Conservation (phyloP, 2,329 filamentous ascomycete species). For the Leptoxyphium fumago region DNA sequence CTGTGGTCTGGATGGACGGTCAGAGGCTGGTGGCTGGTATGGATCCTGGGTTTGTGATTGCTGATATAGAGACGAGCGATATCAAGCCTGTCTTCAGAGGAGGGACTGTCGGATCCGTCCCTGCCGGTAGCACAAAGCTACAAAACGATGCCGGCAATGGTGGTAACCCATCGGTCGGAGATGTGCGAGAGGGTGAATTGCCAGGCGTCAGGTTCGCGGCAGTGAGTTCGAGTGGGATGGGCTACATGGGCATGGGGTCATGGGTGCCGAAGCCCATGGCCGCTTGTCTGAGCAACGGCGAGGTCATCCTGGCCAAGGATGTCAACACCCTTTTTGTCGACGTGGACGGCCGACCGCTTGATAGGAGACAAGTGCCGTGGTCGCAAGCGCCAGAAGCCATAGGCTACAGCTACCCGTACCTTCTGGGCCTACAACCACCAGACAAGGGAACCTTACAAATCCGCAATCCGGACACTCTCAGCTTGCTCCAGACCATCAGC, state of each 20-base stretch:
- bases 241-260: conserved; percentile 87
- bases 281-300: conserved; percentile 63
- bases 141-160: background rate
- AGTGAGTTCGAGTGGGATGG: conserved; percentile 75
- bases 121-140: background rate
- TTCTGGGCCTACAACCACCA: conserved; percentile 71
- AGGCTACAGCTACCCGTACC: conserved; percentile 93
- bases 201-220: conserved; percentile 58
- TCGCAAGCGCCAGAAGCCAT: conserved; percentile 72
- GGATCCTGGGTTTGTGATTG: conserved; percentile 79
- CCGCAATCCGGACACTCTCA: conserved; percentile 80
- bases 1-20: conserved; percentile 78
- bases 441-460: conserved; percentile 78
- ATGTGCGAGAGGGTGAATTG: conserved; percentile 42
- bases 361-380: conserved; percentile 88
- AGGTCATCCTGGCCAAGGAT: conserved; percentile 91
- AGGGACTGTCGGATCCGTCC: background rate
- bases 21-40: conserved; percentile 80
- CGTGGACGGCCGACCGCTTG: conserved; percentile 62
- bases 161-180: conserved; percentile 1
- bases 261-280: conserved; percentile 85
- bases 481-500: conserved; percentile 70
- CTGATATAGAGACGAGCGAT: conserved; percentile 63
- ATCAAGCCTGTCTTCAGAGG: conserved; percentile 68
- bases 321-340: conserved; percentile 91